These are phyloP conservation scores for Scheffersomyces titani DNA, from an alignment of 1,139 yeast species.

Conservation along the genomic window DNA sequence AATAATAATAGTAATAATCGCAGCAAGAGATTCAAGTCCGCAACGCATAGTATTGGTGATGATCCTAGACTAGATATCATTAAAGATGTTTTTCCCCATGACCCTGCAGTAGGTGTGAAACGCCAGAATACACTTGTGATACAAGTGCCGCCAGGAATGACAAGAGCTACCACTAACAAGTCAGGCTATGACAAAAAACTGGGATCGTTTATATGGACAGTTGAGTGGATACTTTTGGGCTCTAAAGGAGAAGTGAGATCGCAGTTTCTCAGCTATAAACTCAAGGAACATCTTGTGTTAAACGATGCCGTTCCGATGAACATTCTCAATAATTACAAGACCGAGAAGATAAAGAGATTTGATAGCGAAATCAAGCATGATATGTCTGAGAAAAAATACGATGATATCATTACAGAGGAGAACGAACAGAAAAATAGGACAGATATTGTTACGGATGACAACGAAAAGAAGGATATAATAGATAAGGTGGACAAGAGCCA, in stretches of 20 bases:
- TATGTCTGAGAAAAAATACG: too few relatives aligned
- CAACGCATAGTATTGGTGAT: constrained; percentile 9
- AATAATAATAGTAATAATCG: background rate
- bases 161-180: constrained; percentile 63
- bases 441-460: background rate
- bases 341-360: background rate
- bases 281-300: constrained; percentile 39
- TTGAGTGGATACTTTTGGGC: constrained; percentile 65
- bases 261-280: constrained; percentile 46
- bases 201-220: constrained; percentile 72
- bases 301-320: constrained; percentile 43
- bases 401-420: background rate
- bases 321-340: constrained; percentile 20
- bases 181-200: constrained; percentile 72
- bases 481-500: constrained; percentile 17
- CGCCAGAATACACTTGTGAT: constrained; percentile 42
- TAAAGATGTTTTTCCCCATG: constrained; percentile 21
- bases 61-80: constrained; percentile 31
- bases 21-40: constrained; percentile 29
- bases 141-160: constrained; percentile 74
- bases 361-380: too few relatives aligned
- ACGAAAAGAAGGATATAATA: background rate
- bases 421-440: background rate
- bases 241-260: constrained; percentile 20
- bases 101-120: constrained; percentile 27